Base-by-base conservation (phyloP, 2,329 filamentous ascomycete species). In the Fusarium fracticaudum region DNA sequence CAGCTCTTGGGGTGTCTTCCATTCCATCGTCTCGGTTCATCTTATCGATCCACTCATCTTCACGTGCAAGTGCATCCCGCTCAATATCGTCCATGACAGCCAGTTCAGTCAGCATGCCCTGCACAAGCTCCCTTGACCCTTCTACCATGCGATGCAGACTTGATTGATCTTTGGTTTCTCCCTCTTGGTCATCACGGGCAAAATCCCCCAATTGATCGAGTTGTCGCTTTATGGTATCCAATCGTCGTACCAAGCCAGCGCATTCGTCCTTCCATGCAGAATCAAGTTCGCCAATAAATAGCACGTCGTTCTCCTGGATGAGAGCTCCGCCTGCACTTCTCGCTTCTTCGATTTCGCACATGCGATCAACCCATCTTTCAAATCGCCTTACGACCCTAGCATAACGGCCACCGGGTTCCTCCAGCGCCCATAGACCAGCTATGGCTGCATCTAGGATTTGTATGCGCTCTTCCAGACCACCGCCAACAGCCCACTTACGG, bases 31-130 rank as follows among this genome's bases (percentile, higher is more conserved):
- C 82, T 54, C 84, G 79, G 75, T 87, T 90, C 83, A 89, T 86
- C 65, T 77, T 82, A 79, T 85, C 84, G 48, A 93, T 88, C 89
- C 91, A 92, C 47, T 83, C 84, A 64, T 86, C 85, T 80, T 93
- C 91, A 50, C 86, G 84, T 53, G 81, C 82, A 60, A 90, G 80
- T 9, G 89, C 87, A 74, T 90, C 89, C 53, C 82, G 83, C 81
- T 92, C 90, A 64, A 93, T 88, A 76, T 87, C 85, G 63, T 85
- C 85, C 91, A 93, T 93, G 67, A 87, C 69, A n/a, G 80, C 80
- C 71, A 93, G 81, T 83, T 93, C 91, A n/a, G 83, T 84, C 50
- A 91, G 80, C 90, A 92, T 92, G 41, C 86, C 88, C 54, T 83
- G 78, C 18, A 92, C 85, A 50, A 93, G 80, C 22, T 76, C 77